Percentiles rank a stretch among this genome's conserved stretches.
Evolutionary conservation across 345 rosid species (phyloP).

Genomic region (Acer yangbiense): DNA sequence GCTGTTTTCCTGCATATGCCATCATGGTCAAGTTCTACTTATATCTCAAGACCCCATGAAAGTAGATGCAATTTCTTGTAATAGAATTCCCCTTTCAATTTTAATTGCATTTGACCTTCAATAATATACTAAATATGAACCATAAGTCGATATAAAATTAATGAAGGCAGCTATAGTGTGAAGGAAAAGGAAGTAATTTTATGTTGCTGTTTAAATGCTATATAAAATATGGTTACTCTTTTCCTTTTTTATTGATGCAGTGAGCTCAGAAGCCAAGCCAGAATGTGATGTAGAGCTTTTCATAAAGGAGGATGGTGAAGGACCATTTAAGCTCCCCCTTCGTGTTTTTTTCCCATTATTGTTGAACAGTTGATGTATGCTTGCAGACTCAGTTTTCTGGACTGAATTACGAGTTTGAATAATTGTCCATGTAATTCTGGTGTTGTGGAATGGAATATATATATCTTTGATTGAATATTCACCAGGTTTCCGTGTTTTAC

Average conservation of each 20-base stretch:
- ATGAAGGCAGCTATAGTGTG: not conserved
- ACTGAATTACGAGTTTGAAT: not conserved
- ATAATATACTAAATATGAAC: not conserved
- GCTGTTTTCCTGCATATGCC: not conserved
- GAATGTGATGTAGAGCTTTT: not conserved
- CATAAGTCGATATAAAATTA: not conserved
- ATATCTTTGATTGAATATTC: not conserved
- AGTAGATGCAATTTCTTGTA: not conserved
- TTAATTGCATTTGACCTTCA: not conserved
- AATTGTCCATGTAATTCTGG: conserved; percentile 4
- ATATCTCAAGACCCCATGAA: not conserved
- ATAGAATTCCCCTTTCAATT: not conserved
- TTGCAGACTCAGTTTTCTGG: not conserved
- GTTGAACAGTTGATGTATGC: not conserved
- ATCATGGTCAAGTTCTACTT: not conserved
- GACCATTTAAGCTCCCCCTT: not conserved
- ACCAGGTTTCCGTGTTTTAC: not conserved
- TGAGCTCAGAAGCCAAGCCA: not conserved
- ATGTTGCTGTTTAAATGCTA: too few species aligned
- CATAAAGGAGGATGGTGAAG: not conserved
- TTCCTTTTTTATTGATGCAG: not conserved
- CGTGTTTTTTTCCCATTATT: not conserved
- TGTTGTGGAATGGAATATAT: not conserved
- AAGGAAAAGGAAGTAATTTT: not conserved
- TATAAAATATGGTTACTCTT: not conserved